Evolutionary conservation across 2,329 filamentous ascomycete genomes (phyloP).

Genomic region (Biscogniauxia sp.): DNA sequence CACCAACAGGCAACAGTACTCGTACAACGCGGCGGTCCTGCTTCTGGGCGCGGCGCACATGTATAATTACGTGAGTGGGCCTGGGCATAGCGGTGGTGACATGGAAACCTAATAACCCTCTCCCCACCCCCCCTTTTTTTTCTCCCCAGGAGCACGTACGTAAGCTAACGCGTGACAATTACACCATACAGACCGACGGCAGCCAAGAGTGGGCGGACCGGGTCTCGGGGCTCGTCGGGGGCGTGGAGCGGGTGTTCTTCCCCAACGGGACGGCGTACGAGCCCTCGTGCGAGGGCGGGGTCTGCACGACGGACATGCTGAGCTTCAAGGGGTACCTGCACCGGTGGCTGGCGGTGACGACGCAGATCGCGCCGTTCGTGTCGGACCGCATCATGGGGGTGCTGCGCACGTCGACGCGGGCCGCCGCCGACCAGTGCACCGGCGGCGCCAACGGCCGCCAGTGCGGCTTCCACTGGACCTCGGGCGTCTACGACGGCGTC

Average conservation of each 20-base stretch:
- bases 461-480: constrained; percentile 51
- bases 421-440: constrained; percentile 38
- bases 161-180: constrained; percentile 1
- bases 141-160: neutral
- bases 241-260: constrained; percentile 48
- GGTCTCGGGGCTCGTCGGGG: constrained; percentile 46
- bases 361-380: constrained; percentile 38
- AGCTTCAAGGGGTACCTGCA: constrained; percentile 58
- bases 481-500: constrained; percentile 42
- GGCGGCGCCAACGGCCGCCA: constrained; percentile 36
- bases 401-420: constrained; percentile 36
- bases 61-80: constrained; percentile 42
- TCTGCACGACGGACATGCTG: constrained; percentile 54
- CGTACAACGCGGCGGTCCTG: constrained; percentile 49
- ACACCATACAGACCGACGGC: constrained; percentile 27
- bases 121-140: too few species aligned
- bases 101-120: too few species aligned
- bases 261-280: constrained; percentile 50
- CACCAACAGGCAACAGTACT: constrained; percentile 48
- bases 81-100: too few species aligned
- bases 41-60: constrained; percentile 42
- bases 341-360: constrained; percentile 45
- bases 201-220: constrained; percentile 44
- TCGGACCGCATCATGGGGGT: constrained; percentile 34
- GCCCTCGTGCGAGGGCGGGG: constrained; percentile 48